Conservation (phyloP, 345 rosid genomes). For the Populus alba region DNA sequence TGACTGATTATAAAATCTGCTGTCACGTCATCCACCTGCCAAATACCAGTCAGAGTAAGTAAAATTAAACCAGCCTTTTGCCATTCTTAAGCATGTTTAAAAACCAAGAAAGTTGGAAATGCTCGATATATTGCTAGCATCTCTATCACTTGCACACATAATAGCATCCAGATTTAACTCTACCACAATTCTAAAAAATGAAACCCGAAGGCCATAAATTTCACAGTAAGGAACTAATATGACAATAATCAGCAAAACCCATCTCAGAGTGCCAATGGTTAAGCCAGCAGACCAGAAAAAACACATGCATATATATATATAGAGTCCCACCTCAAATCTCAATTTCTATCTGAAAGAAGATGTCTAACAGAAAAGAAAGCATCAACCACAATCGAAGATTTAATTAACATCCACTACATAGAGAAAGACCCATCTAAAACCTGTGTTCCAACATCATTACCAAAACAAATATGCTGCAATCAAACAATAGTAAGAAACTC, state of each 20-base stretch:
- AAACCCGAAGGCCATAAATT: neutral
- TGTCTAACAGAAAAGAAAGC: neutral
- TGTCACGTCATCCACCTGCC: constrained; percentile 78
- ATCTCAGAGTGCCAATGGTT: neutral
- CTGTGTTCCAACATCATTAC: neutral
- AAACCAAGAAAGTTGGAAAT: neutral
- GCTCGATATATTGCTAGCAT: neutral
- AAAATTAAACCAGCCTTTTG: neutral
- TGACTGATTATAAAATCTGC: constrained; percentile 90
- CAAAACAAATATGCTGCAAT: neutral
- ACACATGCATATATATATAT: too few species aligned
- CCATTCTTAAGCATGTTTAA: neutral
- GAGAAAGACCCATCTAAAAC: neutral
- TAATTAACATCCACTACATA: neutral
- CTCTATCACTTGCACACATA: neutral
- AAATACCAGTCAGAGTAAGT: constrained; percentile 12
- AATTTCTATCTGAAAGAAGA: neutral
- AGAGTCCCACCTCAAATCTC: neutral
- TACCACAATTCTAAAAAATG: neutral
- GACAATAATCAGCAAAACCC: neutral
- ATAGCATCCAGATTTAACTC: neutral
- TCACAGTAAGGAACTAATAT: neutral
- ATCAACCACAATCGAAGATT: neutral
- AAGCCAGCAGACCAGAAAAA: neutral
- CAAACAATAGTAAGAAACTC: neutral